phyloP scores from a whole-genome alignment of 257 asterid species.

The Solanum arcanum region DNA sequence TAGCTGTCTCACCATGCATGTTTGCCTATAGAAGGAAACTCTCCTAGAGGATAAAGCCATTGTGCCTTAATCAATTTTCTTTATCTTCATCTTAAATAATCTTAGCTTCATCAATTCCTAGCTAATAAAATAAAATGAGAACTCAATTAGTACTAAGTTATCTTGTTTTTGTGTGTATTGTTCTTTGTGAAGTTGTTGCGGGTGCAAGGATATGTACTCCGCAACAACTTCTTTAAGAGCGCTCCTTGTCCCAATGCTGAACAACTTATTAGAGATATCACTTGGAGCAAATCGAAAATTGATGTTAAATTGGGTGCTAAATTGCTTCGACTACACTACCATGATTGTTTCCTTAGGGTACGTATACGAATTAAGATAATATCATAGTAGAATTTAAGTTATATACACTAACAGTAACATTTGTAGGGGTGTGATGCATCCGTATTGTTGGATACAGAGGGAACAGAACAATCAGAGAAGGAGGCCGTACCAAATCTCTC shows the following conservation, averaged over 20 bases:
- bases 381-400: background rate
- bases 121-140: background rate
- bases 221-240: constrained; percentile 5
- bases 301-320: constrained; percentile 13
- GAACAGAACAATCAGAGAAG: constrained; percentile 6
- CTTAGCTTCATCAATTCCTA: background rate
- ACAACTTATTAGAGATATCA: constrained; percentile 1
- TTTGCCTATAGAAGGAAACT: background rate
- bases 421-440: constrained; percentile 31
- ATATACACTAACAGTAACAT: background rate
- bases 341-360: constrained; percentile 28
- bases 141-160: background rate
- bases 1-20: background rate
- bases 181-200: background rate
- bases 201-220: background rate
- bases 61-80: background rate
- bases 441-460: constrained; percentile 7
- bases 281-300: constrained; percentile 6
- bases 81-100: background rate
- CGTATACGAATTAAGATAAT: background rate
- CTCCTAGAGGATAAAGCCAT: background rate
- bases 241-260: constrained; percentile 11
- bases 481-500: constrained; percentile 12
- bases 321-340: constrained; percentile 23
- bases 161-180: background rate